phyloP scores from a whole-genome alignment of 768 basidiomycete species.

The Podaxis sp. region DNA sequence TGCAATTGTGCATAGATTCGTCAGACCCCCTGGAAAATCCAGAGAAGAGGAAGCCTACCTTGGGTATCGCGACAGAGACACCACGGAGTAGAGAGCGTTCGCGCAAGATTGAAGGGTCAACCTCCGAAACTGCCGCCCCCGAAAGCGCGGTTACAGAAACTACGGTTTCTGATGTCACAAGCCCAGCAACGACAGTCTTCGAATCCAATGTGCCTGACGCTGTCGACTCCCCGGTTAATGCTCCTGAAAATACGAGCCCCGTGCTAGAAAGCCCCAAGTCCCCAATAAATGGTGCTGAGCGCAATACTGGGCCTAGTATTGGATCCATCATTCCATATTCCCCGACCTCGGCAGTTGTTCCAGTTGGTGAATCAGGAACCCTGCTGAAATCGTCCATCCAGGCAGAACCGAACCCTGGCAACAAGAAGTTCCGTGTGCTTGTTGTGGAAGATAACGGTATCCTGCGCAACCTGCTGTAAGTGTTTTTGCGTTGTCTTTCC shows the following conservation, averaged over 20 bases:
- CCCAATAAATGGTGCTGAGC: constrained; percentile 25
- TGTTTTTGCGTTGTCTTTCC: constrained; percentile 16
- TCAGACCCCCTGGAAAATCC: neutral
- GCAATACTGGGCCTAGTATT: constrained; percentile 20
- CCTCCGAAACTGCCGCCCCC: neutral
- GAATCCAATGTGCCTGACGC: neutral
- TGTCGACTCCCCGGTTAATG: neutral
- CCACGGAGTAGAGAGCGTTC: neutral
- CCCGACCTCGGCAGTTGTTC: constrained; percentile 42
- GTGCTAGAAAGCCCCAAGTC: constrained; percentile 23
- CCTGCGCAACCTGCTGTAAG: constrained; percentile 79
- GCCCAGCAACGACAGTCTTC: neutral
- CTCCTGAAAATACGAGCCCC: neutral
- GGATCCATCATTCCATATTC: constrained; percentile 16
- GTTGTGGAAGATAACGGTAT: constrained; percentile 92
- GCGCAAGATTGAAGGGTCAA: neutral
- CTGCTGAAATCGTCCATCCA: constrained; percentile 68
- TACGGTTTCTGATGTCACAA: neutral
- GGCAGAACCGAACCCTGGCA: constrained; percentile 35
- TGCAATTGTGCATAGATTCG: neutral
- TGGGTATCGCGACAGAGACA: neutral
- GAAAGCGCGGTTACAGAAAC: neutral
- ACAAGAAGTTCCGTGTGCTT: constrained; percentile 59
- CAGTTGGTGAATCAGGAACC: constrained; percentile 61
- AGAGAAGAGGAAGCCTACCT: neutral